phyloP scores from a whole-genome alignment of 768 basidiomycete species.

The Hypholoma sublateritium region DNA sequence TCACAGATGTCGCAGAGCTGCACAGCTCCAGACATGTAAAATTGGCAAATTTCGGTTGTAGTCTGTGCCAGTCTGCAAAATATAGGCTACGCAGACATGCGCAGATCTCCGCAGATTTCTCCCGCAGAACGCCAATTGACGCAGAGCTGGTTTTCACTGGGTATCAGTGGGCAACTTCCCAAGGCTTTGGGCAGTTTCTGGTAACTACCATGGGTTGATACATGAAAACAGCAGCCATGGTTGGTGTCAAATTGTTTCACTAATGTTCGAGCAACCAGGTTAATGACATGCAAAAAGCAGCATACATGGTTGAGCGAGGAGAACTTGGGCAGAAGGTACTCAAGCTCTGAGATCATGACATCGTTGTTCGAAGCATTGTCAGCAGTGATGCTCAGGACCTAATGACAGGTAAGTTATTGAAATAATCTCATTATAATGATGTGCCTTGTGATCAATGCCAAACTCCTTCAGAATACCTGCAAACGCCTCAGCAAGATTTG shows the following conservation, averaged over 20 bases:
- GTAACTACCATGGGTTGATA: too few relatives aligned
- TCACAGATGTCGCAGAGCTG: too few relatives aligned
- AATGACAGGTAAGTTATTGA: background rate
- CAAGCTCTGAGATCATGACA: slow-evolving; percentile 29
- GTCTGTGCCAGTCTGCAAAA: too few relatives aligned
- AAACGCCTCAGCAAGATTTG: slow-evolving; percentile 31
- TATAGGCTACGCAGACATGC: too few relatives aligned
- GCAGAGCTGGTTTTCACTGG: too few relatives aligned
- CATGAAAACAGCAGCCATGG: too few relatives aligned
- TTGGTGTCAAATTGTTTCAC: slow-evolving; percentile 37
- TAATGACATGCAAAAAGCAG: slow-evolving; percentile 41
- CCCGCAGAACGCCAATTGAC: too few relatives aligned
- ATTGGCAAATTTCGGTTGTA: too few relatives aligned
- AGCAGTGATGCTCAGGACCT: slow-evolving; percentile 28
- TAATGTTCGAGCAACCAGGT: slow-evolving; percentile 32
- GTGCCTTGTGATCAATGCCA: slow-evolving; percentile 34
- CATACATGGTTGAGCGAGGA: slow-evolving; percentile 19
- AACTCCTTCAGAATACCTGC: slow-evolving; percentile 30
- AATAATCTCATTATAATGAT: background rate
- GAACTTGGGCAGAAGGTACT: slow-evolving; percentile 16
- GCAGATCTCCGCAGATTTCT: too few relatives aligned
- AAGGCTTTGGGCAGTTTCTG: too few relatives aligned
- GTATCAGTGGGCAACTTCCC: too few relatives aligned
- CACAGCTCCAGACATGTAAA: too few relatives aligned
- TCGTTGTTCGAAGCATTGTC: slow-evolving; percentile 24